Base-by-base conservation (phyloP, 1,284 basidiomycete genomes). In the Ustilago esculenta region DNA sequence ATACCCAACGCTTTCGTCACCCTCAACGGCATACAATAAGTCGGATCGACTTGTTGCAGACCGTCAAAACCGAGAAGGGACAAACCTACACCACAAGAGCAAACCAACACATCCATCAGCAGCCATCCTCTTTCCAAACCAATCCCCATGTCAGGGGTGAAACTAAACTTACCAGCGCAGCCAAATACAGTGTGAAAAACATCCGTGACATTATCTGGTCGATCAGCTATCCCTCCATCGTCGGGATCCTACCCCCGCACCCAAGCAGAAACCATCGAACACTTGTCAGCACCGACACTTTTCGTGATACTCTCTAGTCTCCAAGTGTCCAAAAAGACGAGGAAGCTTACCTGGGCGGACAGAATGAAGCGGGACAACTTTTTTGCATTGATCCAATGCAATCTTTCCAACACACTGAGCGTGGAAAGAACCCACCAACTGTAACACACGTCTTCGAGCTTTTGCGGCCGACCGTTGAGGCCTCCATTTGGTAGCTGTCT, bases 391-490 rank as follows among this genome's bases (percentile, higher is more conserved):
- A 98, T 96, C 93, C 95, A 98, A 10, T 87, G 84, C 17, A 94
- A 82, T 76, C 90, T 92, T 40, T 89, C 87, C 33, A 98, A 83
- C 57, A 97, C 94, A 17, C 92, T 88, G 45, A 98, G 83, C 0
- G 91, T 86, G 0, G 94, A 94, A 3, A 98, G 86, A 5, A 95
- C 93, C 94, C 94, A 98, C 85, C 93, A 95, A 75, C 91, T 93
- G 83, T 98, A 98, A 84, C 96, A 98, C 3, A 96, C 94, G 80
- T 98, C 94, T 84, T 95, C 93, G n/a, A 98, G 85, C 84, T 98
- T 98, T 81, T 98, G 92, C 3, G 95, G 95, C 18, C 95, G 86
- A 0, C 95, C 95, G 73, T 98, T 98, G 58, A 98, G 85, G 0
- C 95, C 96, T 8, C 95, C 95, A 74, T 89, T 93, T 0, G 93